Evolutionary conservation across 192 early-diverging fungal genomes (phyloP).

Genomic region (Piromyces finnis): DNA sequence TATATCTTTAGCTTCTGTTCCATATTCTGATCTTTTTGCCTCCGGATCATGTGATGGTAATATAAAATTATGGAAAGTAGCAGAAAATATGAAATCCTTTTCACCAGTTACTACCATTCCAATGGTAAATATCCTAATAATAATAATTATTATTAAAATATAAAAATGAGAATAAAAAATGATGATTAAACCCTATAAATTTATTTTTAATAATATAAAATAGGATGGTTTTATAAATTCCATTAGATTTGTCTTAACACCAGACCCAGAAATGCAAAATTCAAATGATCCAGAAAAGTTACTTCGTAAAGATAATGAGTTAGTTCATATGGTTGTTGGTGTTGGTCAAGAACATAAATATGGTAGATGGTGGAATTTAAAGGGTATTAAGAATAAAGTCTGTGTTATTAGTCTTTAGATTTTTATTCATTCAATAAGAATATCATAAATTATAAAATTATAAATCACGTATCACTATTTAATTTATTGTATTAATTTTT

Average conservation of each 20-base stretch:
- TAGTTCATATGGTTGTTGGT: conserved; percentile 17
- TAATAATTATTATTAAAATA: no score
- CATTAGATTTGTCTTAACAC: conserved; percentile 26
- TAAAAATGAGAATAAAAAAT: no score
- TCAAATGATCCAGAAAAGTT: neutral
- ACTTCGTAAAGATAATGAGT: conserved; percentile 2
- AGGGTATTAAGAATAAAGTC: conserved; percentile 56
- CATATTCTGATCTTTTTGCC: conserved; percentile 78
- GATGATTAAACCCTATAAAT: no score
- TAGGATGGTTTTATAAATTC: conserved; percentile 31
- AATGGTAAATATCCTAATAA: conserved; percentile 32
- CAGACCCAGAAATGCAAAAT: conserved; percentile 1
- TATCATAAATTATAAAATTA: no score
- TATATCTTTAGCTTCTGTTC: conserved; percentile 61
- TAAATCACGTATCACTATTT: no score
- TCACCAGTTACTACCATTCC: conserved; percentile 36
- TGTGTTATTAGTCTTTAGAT: conserved; percentile 41
- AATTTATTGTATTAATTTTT: no score
- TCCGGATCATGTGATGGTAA: conserved; percentile 77
- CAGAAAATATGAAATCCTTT: conserved; percentile 43
- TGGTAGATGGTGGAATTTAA: conserved; percentile 76
- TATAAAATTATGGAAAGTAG: conserved; percentile 74
- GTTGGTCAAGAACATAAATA: conserved; percentile 77
- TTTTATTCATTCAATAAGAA: no score
- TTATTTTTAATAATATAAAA: no score